These are phyloP conservation scores for Apiotrichum porosum DNA, from an alignment of 1,284 basidiomycete genomes.

Conservation along the genomic window DNA sequence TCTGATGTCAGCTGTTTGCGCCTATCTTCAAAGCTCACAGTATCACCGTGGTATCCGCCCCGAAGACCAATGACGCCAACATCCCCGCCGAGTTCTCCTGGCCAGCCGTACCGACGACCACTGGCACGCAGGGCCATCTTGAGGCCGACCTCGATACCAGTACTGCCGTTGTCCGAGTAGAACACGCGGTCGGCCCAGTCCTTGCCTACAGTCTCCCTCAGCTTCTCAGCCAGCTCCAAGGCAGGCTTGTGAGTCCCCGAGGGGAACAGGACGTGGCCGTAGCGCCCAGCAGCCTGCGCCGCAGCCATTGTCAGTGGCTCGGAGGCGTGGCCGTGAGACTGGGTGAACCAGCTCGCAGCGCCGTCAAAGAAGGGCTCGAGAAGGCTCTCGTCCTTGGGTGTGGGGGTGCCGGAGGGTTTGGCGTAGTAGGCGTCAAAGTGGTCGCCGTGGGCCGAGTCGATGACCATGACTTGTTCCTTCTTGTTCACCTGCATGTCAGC, in stretches of 20 bases:
- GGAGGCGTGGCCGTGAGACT: conserved; percentile 80
- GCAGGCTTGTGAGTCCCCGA: conserved; percentile 82
- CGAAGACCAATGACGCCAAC: conserved; percentile 81
- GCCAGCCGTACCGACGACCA: conserved; percentile 53
- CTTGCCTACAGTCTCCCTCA: conserved; percentile 52
- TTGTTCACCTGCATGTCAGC: conserved; percentile 54
- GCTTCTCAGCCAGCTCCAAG: conserved; percentile 51
- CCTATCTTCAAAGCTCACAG: conserved; percentile 46
- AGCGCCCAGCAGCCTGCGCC: conserved; percentile 82
- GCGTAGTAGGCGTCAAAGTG: conserved; percentile 67
- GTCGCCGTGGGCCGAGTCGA: conserved; percentile 86
- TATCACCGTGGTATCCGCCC: conserved; percentile 97
- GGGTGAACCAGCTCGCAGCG: conserved; percentile 98
- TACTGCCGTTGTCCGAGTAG: conserved; percentile 91
- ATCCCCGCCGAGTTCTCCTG: conserved; percentile 45
- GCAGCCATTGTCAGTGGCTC: conserved; percentile 77
- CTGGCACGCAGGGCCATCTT: conserved; percentile 91
- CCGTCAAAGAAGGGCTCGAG: conserved; percentile 76
- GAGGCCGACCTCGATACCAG: conserved; percentile 90
- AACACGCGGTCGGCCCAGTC: conserved; percentile 91
- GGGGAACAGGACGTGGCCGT: conserved; percentile 96
- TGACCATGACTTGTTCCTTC: conserved; percentile 73
- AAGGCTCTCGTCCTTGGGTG: conserved; percentile 35
- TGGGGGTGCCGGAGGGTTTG: conserved; percentile 7
- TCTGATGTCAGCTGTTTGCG: conserved; percentile 40